These are phyloP conservation scores for Boletus sp. DNA, from an alignment of 1,284 basidiomycete genomes.

Conservation along the genomic window DNA sequence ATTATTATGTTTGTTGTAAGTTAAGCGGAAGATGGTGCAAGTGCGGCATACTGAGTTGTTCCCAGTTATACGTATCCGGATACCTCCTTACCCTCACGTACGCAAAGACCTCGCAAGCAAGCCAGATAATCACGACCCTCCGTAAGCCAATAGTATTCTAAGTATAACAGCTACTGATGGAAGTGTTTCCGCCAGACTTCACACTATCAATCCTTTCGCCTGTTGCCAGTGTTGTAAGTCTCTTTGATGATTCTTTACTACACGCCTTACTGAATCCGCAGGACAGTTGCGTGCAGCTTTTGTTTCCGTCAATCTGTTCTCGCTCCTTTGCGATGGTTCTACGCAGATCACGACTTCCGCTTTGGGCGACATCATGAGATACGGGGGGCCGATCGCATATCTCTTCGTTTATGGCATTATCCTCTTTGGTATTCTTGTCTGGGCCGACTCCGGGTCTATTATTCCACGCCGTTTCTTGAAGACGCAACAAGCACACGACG, in stretches of 20 bases:
- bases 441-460: slow-evolving; percentile 62
- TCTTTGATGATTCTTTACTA: not conserved
- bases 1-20: slow-evolving; percentile 71
- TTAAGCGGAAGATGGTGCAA: not conserved
- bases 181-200: slow-evolving; percentile 49
- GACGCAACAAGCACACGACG: slow-evolving; percentile 18
- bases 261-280: slow-evolving; percentile 5
- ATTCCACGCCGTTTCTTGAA: slow-evolving; percentile 39
- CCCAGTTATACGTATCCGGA: slow-evolving; percentile 61
- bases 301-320: slow-evolving; percentile 78
- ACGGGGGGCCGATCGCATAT: slow-evolving; percentile 78
- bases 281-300: slow-evolving; percentile 62
- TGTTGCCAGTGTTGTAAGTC: slow-evolving; percentile 68
- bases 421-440: slow-evolving; percentile 61
- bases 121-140: slow-evolving; percentile 59
- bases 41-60: not conserved
- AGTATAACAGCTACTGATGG: not conserved
- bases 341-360: slow-evolving; percentile 51
- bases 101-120: slow-evolving; percentile 60
- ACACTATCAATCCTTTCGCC: slow-evolving; percentile 69
- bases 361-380: slow-evolving; percentile 59
- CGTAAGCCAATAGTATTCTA: slow-evolving; percentile 43
- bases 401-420: slow-evolving; percentile 60
- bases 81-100: slow-evolving; percentile 76
- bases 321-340: slow-evolving; percentile 68